Base-by-base conservation (phyloP, 2,329 filamentous ascomycete species). In the Hymenoscyphus albidus region DNA sequence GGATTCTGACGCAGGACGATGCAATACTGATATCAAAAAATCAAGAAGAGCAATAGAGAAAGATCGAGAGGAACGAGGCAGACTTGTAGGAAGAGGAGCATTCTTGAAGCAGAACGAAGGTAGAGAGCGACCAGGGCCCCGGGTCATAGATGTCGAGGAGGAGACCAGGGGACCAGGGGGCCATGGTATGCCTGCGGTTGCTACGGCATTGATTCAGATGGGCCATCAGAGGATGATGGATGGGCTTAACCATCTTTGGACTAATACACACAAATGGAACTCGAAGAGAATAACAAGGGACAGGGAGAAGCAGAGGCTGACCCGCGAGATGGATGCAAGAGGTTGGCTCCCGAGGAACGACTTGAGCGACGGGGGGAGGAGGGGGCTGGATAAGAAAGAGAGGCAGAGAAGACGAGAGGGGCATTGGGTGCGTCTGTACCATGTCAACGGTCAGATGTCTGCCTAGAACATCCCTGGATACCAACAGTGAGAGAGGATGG, bases 21-120 rank as follows among this genome's bases (percentile, higher is more conserved):
- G n/a, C 14, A 18, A 32, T 62, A 48, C 18, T 38, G 32, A 22
- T 55, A 38, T 22, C 32, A n/a, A 57, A 32, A 31, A 18, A 16
- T 16, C 38, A 38, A 58, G 62, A 38, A 55, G 40, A 58, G 42
- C 32, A 44, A 63, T 32, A 42, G 32, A 59, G 22, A 35, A 63
- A 59, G 32, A 32, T 35, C 31, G n/a, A 59, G 51, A 63, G 57
- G 57, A 63, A 54, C 62, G 56, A 63, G 62, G 62, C 62, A 63
- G 62, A 63, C 42, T 63, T 54, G 56, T 59, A 22, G 62, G 59
- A 57, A 22, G 59, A 31, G 31, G 12, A 27, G 54, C n/a, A 32
- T 63, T 55, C 62, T 63, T 59, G 62, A 58, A 59, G 31, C n/a
- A 58, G 38, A 27, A 58, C 22, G 38, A 31, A 63, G 16, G 39